phyloP scores from a whole-genome alignment of 2,329 filamentous ascomycete genomes.

The Talaromyces islandicus region DNA sequence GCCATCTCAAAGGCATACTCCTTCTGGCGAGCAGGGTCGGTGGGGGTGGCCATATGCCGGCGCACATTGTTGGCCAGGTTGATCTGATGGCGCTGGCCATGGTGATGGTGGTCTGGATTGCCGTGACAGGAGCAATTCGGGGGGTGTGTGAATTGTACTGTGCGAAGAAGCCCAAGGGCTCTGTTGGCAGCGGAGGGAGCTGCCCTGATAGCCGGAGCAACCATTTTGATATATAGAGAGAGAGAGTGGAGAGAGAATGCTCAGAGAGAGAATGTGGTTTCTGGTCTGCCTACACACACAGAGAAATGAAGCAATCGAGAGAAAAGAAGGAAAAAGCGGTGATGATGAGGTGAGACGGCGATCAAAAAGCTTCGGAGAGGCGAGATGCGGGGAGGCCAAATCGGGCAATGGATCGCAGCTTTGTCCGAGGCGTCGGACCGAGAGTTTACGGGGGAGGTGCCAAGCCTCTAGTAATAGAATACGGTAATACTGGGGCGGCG shows the following conservation, averaged over 20 bases:
- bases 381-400: not conserved
- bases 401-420: not conserved
- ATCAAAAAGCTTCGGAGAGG: not conserved
- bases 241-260: too few relatives aligned
- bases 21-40: slow-evolving; percentile 66
- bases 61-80: slow-evolving; percentile 50
- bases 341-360: not conserved
- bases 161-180: slow-evolving; percentile 62
- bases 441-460: not conserved
- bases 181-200: slow-evolving; percentile 42
- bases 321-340: not conserved
- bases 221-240: slow-evolving; percentile 22
- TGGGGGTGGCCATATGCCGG: slow-evolving; percentile 66
- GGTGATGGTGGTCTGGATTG: slow-evolving; percentile 76
- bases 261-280: not conserved
- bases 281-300: not conserved
- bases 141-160: slow-evolving; percentile 86
- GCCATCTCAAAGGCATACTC: slow-evolving; percentile 99
- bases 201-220: slow-evolving; percentile 36
- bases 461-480: not conserved
- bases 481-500: not conserved
- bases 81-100: slow-evolving; percentile 44
- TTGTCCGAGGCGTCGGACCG: not conserved
- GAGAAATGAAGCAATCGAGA: not conserved
- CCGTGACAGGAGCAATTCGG: slow-evolving; percentile 88